phyloP scores from a whole-genome alignment of 352 stramenopile genomes.

The Phytophthora fragariae region DNA sequence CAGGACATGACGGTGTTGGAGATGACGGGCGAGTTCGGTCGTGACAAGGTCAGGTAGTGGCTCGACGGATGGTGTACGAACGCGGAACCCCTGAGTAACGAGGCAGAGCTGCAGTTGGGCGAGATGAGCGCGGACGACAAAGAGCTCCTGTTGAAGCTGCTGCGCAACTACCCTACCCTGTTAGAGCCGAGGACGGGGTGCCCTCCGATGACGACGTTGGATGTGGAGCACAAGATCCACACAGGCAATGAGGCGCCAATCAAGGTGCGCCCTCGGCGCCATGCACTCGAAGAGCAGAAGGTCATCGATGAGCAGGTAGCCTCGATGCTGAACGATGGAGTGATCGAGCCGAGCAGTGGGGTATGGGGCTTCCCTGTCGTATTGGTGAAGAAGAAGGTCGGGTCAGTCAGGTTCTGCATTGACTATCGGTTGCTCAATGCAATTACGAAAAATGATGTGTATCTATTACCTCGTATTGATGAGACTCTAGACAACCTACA shows the following conservation, averaged over 20 bases:
- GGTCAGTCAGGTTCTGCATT: not conserved
- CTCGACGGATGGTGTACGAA: not conserved
- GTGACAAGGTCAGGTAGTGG: not conserved
- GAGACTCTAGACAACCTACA: slow-evolving; percentile 28
- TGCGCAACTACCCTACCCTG: not conserved
- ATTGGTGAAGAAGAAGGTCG: not conserved
- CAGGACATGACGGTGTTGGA: not conserved
- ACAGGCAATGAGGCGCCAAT: not conserved
- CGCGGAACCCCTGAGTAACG: not conserved
- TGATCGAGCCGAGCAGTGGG: not conserved
- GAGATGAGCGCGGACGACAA: not conserved
- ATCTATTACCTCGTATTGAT: slow-evolving; percentile 31
- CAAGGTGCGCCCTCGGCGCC: not conserved
- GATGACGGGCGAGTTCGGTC: not conserved
- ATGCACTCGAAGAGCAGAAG: not conserved
- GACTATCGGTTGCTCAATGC: not conserved
- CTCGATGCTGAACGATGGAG: not conserved
- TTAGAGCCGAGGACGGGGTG: not conserved
- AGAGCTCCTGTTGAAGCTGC: not conserved
- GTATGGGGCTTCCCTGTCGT: not conserved
- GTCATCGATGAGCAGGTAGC: not conserved
- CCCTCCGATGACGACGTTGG: not conserved
- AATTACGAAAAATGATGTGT: slow-evolving; percentile 24
- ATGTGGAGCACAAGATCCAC: not conserved
- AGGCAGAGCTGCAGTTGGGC: not conserved